Conservation (phyloP, 2,329 filamentous ascomycete species). For the Hypoxylon sp. region DNA sequence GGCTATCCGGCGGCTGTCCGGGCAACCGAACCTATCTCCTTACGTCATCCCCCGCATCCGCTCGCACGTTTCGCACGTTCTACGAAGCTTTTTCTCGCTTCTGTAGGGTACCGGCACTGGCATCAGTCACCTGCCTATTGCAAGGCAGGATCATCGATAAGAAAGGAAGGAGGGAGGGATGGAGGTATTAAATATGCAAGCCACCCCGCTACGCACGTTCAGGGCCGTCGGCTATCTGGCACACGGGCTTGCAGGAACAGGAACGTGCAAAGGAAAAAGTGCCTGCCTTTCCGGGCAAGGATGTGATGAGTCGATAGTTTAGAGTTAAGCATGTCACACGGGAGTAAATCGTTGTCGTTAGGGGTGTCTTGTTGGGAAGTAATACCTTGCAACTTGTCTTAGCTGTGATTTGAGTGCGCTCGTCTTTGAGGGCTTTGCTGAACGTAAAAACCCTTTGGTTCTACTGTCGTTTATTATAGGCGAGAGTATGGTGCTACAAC, state of each 20-base stretch:
- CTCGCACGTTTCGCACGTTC: constrained; percentile 31
- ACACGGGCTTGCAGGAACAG: neutral
- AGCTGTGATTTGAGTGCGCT: neutral
- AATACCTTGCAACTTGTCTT: neutral
- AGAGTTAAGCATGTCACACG: constrained; percentile 9
- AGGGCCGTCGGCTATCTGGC: constrained; percentile 18
- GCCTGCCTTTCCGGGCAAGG: constrained; percentile 39
- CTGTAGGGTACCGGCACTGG: neutral
- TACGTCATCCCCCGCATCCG: constrained; percentile 39
- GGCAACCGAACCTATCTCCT: neutral
- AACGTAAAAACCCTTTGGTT: too few species aligned
- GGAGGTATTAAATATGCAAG: constrained; percentile 31
- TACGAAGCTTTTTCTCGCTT: constrained; percentile 26
- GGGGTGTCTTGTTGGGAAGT: neutral
- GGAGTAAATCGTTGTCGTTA: neutral
- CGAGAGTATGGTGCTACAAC: neutral
- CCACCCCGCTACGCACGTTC: constrained; percentile 29
- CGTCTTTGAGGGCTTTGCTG: neutral
- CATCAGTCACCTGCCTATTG: constrained; percentile 22
- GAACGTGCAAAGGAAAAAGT: constrained; percentile 6
- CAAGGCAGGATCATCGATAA: neutral
- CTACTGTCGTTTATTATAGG: too few species aligned
- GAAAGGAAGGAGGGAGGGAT: too few species aligned
- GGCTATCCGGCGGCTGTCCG: neutral
- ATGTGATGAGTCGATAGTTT: constrained; percentile 12